A percentile compares a stretch with the other conserved stretches of the same genome.
Conservation (phyloP, 371 early-diverging fungal species). For the Funneliformis caledonium region DNA sequence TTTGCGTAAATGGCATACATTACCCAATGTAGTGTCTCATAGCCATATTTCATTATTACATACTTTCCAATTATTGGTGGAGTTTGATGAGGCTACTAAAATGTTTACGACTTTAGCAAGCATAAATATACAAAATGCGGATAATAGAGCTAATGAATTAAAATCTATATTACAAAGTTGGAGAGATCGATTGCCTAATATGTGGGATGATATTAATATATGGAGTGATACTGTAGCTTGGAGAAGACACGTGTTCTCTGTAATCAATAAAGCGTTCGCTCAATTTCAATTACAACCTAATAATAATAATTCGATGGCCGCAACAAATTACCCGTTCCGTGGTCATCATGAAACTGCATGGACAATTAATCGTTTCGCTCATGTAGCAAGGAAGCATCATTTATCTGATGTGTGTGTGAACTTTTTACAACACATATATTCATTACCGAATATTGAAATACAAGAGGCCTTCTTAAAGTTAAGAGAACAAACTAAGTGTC, state of each 20-base stretch:
- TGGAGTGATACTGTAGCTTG: conserved; percentile 98
- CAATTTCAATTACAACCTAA: conserved; percentile 43
- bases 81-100: conserved; percentile 89
- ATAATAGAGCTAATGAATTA: conserved; percentile 83
- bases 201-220: conserved; percentile 95
- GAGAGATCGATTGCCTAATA: conserved; percentile 97
- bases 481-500: conserved; percentile 98
- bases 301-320: conserved; percentile 56
- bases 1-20: conserved; percentile 83
- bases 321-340: conserved; percentile 81
- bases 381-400: conserved; percentile 96
- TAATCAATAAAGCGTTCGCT: conserved; percentile 91
- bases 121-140: conserved; percentile 82
- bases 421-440: conserved; percentile 95
- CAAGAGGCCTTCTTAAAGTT: conserved; percentile 98
- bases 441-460: conserved; percentile 99
- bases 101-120: conserved; percentile 81
- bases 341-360: conserved; percentile 99
- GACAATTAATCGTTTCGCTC: conserved; percentile 99
- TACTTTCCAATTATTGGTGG: conserved; percentile 94
- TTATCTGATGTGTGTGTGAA: conserved; percentile 93
- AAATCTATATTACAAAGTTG: conserved; percentile 92
- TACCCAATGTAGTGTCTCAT: conserved; percentile 83
- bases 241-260: conserved; percentile 96
- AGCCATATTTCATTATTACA: conserved; percentile 89